These are phyloP conservation scores for Russula lepida DNA, from an alignment of 768 basidiomycete species.

Conservation along the genomic window DNA sequence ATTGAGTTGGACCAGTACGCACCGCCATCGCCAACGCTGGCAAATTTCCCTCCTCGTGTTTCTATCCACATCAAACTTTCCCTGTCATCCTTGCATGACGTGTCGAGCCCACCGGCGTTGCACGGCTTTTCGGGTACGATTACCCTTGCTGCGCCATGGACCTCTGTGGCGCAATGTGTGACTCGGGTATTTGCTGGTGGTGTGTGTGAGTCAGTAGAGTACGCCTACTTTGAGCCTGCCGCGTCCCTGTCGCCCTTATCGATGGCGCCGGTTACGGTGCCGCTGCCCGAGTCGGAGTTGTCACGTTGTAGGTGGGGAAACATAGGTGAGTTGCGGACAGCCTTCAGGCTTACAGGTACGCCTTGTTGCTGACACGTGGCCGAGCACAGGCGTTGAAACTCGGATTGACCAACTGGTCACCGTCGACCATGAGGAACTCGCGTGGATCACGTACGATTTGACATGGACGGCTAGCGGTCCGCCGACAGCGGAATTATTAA, in stretches of 20 bases:
- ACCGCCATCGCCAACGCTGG: constrained; percentile 30
- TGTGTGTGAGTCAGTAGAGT: constrained; percentile 46
- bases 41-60: constrained; percentile 33
- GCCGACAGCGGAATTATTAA: constrained; percentile 55
- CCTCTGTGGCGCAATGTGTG: constrained; percentile 48
- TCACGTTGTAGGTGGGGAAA: constrained; percentile 65
- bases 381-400: constrained; percentile 38
- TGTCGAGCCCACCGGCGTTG: constrained; percentile 44
- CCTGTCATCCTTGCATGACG: constrained; percentile 47
- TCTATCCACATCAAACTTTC: constrained; percentile 48
- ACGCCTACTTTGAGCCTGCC: constrained; percentile 41
- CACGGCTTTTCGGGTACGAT: constrained; percentile 57
- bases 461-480: constrained; percentile 39
- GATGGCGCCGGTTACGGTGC: constrained; percentile 35
- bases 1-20: constrained; percentile 49
- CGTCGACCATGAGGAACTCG: constrained; percentile 53
- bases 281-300: constrained; percentile 60
- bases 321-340: constrained; percentile 39
- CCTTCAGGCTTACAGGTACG: not conserved
- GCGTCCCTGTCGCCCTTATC: constrained; percentile 16
- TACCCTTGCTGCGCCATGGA: constrained; percentile 46
- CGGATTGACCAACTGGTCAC: constrained; percentile 63
- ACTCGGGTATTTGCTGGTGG: constrained; percentile 51
- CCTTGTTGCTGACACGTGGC: constrained; percentile 16
- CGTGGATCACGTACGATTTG: constrained; percentile 60